phyloP scores from a whole-genome alignment of 2,329 filamentous ascomycete genomes.

The Hymenoscyphus fructigenus region DNA sequence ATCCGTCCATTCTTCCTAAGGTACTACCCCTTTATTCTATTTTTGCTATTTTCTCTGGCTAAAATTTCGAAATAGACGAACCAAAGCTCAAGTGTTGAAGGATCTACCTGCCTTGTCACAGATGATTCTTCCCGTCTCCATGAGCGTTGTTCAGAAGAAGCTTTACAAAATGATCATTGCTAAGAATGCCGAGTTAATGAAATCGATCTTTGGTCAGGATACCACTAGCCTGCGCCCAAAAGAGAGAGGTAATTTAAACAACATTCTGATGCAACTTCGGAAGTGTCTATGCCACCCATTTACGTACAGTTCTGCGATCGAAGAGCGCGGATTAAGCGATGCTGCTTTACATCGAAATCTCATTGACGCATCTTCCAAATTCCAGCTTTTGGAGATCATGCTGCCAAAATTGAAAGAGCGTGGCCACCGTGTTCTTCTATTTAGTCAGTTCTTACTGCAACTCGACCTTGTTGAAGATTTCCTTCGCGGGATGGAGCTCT shows the following conservation, averaged over 20 bases:
- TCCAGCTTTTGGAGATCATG: conserved; percentile 80
- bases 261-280: conserved; percentile 91
- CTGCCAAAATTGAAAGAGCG: conserved; percentile 81
- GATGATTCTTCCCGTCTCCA: conserved; percentile 93
- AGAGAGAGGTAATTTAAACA: conserved; percentile 82
- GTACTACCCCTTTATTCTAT: conserved; percentile 14
- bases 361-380: conserved; percentile 87
- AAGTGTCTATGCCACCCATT: conserved; percentile 97
- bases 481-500: conserved; percentile 69
- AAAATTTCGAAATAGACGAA: conserved; percentile 53
- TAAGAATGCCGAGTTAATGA: conserved; percentile 86
- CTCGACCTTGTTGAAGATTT: conserved; percentile 93
- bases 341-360: conserved; percentile 73
- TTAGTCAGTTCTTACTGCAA: conserved; percentile 91
- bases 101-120: conserved; percentile 93
- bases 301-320: conserved; percentile 85
- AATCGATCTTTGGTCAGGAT: conserved; percentile 74
- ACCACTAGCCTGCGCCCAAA: conserved; percentile 58
- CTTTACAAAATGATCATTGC: conserved; percentile 91
- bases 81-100: conserved; percentile 85
- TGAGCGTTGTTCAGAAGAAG: conserved; percentile 91
- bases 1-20: conserved; percentile 71
- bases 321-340: conserved; percentile 69
- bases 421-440: conserved; percentile 89
- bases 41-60: not conserved